These are phyloP conservation scores for Dictyostelium brefeldianum DNA, from an alignment of 78 protist genomes.

Conservation along the genomic window DNA sequence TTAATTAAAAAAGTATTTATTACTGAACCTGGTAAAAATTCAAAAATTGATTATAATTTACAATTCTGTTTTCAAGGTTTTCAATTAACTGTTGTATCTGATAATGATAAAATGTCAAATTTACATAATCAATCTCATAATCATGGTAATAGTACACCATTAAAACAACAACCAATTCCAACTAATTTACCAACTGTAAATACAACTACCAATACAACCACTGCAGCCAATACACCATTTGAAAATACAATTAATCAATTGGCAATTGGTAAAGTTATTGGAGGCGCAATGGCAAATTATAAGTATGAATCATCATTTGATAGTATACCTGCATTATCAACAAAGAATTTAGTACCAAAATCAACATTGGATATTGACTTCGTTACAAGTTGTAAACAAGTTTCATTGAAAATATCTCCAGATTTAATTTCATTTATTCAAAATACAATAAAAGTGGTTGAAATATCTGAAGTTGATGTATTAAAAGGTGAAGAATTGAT, in stretches of 20 bases:
- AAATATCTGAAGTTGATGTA: slow-evolving; percentile 38
- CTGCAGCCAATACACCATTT: background rate
- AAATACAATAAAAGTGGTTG: slow-evolving; percentile 17
- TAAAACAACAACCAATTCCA: background rate
- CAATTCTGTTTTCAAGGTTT: slow-evolving; percentile 51
- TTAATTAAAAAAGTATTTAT: slow-evolving; percentile 66
- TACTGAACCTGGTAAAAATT: slow-evolving; percentile 21
- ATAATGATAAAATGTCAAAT: background rate
- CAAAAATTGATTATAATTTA: slow-evolving; percentile 1
- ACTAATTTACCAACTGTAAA: background rate
- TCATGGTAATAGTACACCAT: background rate
- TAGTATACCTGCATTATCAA: background rate
- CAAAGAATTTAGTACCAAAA: background rate
- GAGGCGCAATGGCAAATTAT: slow-evolving; percentile 70
- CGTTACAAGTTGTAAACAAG: slow-evolving; percentile 47
- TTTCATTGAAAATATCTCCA: slow-evolving; percentile 51
- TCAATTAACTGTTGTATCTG: slow-evolving; percentile 11
- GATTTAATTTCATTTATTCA: slow-evolving; percentile 50
- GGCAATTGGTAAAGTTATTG: slow-evolving; percentile 55
- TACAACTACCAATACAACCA: background rate
- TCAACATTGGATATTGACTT: slow-evolving; percentile 44
- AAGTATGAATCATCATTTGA: slow-evolving; percentile 26
- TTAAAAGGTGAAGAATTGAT: slow-evolving; percentile 59
- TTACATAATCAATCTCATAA: background rate
- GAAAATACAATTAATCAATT: slow-evolving; percentile 36